Evolutionary conservation across 176 grass and related monocot genomes (phyloP).

Genomic region (Cenchrus purpureus): DNA sequence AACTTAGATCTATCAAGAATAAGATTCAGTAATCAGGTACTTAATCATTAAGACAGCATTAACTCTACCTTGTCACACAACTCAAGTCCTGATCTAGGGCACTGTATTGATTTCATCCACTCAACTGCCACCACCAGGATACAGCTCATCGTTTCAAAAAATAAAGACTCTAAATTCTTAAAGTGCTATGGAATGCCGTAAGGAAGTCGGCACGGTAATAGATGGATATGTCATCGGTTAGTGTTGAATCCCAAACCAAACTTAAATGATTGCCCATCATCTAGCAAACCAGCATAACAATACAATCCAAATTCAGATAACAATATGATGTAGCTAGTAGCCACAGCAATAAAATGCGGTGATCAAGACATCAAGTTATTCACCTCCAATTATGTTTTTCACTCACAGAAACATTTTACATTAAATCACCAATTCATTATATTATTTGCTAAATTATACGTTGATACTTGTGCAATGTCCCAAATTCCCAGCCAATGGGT

Average conservation of each 20-base stretch:
- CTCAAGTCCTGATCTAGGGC: neutral
- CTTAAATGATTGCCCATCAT: neutral
- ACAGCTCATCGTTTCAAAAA: constrained; percentile 21
- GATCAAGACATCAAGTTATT: neutral
- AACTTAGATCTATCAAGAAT: neutral
- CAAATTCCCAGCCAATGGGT: neutral
- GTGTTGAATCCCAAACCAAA: neutral
- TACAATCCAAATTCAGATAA: neutral
- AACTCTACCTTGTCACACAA: neutral
- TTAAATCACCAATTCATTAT: neutral
- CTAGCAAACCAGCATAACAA: neutral
- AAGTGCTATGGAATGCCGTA: constrained; percentile 6
- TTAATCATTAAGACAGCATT: neutral
- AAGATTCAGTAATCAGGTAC: neutral
- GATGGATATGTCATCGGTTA: neutral
- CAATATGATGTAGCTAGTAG: neutral
- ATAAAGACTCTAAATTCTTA: neutral
- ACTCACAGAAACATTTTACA: neutral
- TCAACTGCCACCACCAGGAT: constrained; percentile 6
- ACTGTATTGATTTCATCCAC: constrained; percentile 2
- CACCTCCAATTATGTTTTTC: neutral
- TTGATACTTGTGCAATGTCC: neutral
- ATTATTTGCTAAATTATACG: neutral
- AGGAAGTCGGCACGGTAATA: neutral
- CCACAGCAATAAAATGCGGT: constrained; percentile 4